Evolutionary conservation across 2,329 filamentous ascomycete species (phyloP), one percentile per base, ranked within the genome.

Genomic region (Fusarium chuoi): DNA sequence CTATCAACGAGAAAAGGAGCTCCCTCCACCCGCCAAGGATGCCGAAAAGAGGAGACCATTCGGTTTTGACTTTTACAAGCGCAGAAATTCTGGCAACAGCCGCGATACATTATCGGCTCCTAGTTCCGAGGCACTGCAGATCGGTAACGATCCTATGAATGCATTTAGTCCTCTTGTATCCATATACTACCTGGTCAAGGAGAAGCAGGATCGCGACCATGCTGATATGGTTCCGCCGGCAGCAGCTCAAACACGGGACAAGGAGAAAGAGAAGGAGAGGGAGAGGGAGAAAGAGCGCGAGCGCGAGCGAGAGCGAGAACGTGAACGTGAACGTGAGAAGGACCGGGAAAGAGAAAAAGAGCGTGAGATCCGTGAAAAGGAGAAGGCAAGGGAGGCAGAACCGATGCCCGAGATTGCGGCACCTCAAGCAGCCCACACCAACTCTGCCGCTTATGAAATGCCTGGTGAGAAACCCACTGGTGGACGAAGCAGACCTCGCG

Each of bases 41-140:
- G 85, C 88, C n/a, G 95, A 98, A 83, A 97, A 95, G 85, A 93
- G 91, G 80, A 91, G 96, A 62, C 93, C 94, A 15, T 96, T 98
- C 74, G 90, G 89, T 10, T 98, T 98, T 77, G 96, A 98, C 80
- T 98, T 99, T 79, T 99, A 98, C 84, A 98, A 98, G 84, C 89
- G 96, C 75, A 90, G 95, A 67, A 98, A 95, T 80, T 98, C 96
- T 2, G 92, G 91, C 46, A 94, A 90, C 60, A 98, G 96, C 82
- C 90, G 94, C 74, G 96, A 98, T 80, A 98, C 95, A 7, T 85
- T 99, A 72, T 90, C 88, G 10, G 92, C 91, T 3, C 92, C 94
- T n/a, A 98, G 96, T 58, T 90, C 91, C 3, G 96, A 99, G 81
- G 93, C 93, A 8, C 87, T 98, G 24, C 91, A 94, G 74, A 85